These are phyloP conservation scores for Pilaira anomala DNA, from an alignment of 192 early-diverging fungal species.

Conservation along the genomic window DNA sequence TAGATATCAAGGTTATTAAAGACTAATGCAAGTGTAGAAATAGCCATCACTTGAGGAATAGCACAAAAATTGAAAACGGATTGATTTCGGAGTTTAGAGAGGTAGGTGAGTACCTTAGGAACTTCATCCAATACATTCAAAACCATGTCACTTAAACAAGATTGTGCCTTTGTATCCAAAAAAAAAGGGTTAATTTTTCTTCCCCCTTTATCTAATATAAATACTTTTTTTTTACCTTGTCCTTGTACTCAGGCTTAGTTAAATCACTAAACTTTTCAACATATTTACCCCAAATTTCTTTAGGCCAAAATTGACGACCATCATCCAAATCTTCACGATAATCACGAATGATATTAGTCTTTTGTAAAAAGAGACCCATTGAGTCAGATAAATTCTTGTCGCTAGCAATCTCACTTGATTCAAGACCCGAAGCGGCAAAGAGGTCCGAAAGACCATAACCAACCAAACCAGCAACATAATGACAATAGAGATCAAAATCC, in stretches of 20 bases:
- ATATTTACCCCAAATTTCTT: slow-evolving; percentile 89
- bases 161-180: slow-evolving; percentile 46
- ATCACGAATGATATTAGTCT: slow-evolving; percentile 97
- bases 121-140: slow-evolving; percentile 81
- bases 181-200: background rate
- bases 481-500: slow-evolving; percentile 96
- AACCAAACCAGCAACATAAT: slow-evolving; percentile 96
- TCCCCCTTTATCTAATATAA: background rate
- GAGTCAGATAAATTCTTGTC: slow-evolving; percentile 69
- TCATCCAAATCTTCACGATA: slow-evolving; percentile 88
- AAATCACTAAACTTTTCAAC: slow-evolving; percentile 68
- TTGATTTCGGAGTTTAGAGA: slow-evolving; percentile 71
- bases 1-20: slow-evolving; percentile 86
- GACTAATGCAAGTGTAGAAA: slow-evolving; percentile 82
- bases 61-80: slow-evolving; percentile 92
- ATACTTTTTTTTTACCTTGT: slow-evolving; percentile 33
- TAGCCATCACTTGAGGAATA: slow-evolving; percentile 99
- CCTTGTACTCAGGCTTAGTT: slow-evolving; percentile 63
- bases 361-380: slow-evolving; percentile 98
- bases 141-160: slow-evolving; percentile 87
- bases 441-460: slow-evolving; percentile 89
- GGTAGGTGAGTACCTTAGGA: slow-evolving; percentile 84
- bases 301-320: slow-evolving; percentile 94
- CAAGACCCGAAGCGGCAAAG: slow-evolving; percentile 84
- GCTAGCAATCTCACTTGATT: slow-evolving; percentile 54